Evolutionary conservation across 169 alveolate species (phyloP).

Genomic region (Plasmodium yoelii): DNA sequence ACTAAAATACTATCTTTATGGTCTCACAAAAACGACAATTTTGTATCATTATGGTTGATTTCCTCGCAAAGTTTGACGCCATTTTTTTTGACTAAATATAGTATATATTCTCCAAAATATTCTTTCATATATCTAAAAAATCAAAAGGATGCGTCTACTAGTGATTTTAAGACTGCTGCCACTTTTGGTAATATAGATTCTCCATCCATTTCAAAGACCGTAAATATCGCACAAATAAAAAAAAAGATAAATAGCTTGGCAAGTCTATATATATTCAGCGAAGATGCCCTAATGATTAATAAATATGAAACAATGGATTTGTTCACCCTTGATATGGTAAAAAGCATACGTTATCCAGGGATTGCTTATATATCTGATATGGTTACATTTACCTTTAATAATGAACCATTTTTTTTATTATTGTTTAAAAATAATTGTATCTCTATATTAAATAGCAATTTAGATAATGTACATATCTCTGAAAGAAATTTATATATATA

Average conservation of each 20-base stretch:
- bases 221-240: background rate
- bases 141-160: background rate
- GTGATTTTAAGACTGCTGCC: background rate
- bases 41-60: slow-evolving; percentile 36
- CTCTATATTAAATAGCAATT: slow-evolving; percentile 16
- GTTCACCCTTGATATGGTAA: background rate
- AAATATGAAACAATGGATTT: slow-evolving; percentile 26
- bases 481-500: background rate
- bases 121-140: slow-evolving; percentile 20
- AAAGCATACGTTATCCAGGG: background rate
- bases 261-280: slow-evolving; percentile 32
- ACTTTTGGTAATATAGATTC: background rate
- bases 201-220: background rate
- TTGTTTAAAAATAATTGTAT: slow-evolving; percentile 4
- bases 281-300: background rate
- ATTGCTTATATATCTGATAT: background rate
- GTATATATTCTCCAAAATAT: slow-evolving; percentile 28
- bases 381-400: slow-evolving; percentile 3
- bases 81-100: slow-evolving; percentile 38
- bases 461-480: background rate
- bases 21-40: slow-evolving; percentile 57
- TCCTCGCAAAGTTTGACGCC: slow-evolving; percentile 40
- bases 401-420: slow-evolving; percentile 15
- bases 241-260: background rate
- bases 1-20: slow-evolving; percentile 48